Evolutionary conservation across 495 filamentous ascomycete genomes (phyloP).

Genomic region (Xylaria sp.): DNA sequence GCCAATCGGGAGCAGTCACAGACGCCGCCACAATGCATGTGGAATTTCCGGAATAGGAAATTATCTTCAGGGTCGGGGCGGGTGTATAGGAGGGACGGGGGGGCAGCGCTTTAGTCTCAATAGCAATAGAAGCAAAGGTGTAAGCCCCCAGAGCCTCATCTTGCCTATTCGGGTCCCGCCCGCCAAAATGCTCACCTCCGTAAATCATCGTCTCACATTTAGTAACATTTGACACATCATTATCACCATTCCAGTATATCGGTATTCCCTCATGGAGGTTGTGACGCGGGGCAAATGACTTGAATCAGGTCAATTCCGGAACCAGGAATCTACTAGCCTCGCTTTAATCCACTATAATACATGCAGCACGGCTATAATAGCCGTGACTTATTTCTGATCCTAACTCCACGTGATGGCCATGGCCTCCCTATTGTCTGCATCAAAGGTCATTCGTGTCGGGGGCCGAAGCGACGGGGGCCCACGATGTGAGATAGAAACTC

Average conservation of each 20-base stretch:
- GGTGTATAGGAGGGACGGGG: background rate
- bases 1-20: background rate
- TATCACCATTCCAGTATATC: background rate
- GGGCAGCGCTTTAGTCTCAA: background rate
- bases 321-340: background rate
- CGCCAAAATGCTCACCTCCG: background rate
- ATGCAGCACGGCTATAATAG: background rate
- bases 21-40: constrained; percentile 5
- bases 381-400: background rate
- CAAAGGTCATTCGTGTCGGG: background rate
- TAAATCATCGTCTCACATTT: background rate
- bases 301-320: background rate
- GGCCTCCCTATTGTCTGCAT: background rate
- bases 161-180: background rate
- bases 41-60: constrained; percentile 17
- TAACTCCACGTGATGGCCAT: background rate
- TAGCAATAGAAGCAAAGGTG: background rate
- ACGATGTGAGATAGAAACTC: background rate
- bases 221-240: background rate
- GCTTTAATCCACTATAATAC: constrained; percentile 6
- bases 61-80: background rate
- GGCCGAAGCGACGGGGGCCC: background rate
- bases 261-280: background rate
- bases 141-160: constrained; percentile 17
- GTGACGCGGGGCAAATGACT: too few relatives aligned